Conservation (phyloP, 1,284 basidiomycete genomes). For the Leccinum solheimii region DNA sequence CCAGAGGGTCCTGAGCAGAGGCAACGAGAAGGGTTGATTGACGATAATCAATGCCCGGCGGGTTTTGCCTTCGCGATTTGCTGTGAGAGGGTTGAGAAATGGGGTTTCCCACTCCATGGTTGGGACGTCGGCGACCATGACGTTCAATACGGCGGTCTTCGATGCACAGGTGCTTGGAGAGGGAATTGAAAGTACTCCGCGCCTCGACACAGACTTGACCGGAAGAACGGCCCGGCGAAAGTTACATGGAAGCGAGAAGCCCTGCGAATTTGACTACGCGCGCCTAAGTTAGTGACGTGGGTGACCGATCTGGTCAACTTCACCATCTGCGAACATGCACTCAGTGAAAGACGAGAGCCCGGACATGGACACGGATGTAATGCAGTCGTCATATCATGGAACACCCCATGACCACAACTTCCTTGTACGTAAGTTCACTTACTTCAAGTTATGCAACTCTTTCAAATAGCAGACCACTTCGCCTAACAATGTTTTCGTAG, state of each 20-base stretch:
- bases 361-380: background rate
- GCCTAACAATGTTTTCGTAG: no score
- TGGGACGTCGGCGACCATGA: constrained; percentile 8
- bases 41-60: constrained; percentile 75
- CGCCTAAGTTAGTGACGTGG: no score
- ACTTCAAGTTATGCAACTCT: no score
- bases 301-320: no score
- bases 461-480: no score
- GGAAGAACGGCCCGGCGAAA: background rate
- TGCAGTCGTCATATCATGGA: no score
- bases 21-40: constrained; percentile 79
- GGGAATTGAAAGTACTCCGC: background rate
- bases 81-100: constrained; percentile 37
- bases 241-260: no score
- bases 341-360: no score
- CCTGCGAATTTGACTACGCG: no score
- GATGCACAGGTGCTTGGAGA: background rate
- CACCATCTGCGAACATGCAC: no score
- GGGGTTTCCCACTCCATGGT: constrained; percentile 36
- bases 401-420: background rate
- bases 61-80: background rate
- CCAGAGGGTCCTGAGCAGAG: constrained; percentile 74
- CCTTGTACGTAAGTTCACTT: no score
- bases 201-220: background rate
- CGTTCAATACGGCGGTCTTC: background rate